Base-by-base conservation (phyloP, 2,329 filamentous ascomycete species). In the Pseudogymnoascus sp. region DNA sequence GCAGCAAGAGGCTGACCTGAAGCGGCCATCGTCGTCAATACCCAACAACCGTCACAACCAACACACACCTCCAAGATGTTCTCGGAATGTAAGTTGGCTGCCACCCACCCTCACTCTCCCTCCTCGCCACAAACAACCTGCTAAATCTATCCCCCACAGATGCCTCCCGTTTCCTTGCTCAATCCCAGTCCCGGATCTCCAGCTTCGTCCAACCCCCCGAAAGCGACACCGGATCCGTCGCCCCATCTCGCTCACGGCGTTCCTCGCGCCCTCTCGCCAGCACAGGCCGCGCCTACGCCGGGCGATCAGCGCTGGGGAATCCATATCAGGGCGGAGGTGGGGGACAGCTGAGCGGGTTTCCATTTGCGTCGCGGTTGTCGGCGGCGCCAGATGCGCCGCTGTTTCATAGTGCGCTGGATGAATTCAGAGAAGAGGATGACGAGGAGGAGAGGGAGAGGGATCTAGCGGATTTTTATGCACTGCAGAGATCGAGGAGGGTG, bases 111-210 rank as follows among this genome's bases (percentile, higher is more conserved):
- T 37, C 2, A 5, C 8, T 11, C 8, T 39, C 28, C 14, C 28
- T 61, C 28, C 57, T 62, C 37, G 37, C 21, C 7, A 34, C n/a
- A 3, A 34, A 37, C 13, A 21, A 43, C 2, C 16, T 63, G 0
- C 63, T 65, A 65, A 69, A 67, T 67, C 67, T 68, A 60, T 39
- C 61, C 60, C 60, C 63, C 62, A 63, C 73, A 97, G 95, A 98
- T 88, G 95, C 95, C 73, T 98, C 93, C 70, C 89, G 89, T 71
- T 99, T 99, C 76, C 86, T 99, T 72, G 91, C 93, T 67, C 95
- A 98, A 84, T 97, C 93, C 69, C 93, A 96, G 81, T 96, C 93
- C 67, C 89, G 92, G 68, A 81, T 98, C 72, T 91, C 89, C 69
- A 86, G 80, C 75, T 86, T 92, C 62, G 84, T 80, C 78, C 85